A percentile compares a stretch with the other conserved stretches of the same genome.
Evolutionary conservation across 148 eudicot species (phyloP).

Genomic region (Dysphania ambrosioides): DNA sequence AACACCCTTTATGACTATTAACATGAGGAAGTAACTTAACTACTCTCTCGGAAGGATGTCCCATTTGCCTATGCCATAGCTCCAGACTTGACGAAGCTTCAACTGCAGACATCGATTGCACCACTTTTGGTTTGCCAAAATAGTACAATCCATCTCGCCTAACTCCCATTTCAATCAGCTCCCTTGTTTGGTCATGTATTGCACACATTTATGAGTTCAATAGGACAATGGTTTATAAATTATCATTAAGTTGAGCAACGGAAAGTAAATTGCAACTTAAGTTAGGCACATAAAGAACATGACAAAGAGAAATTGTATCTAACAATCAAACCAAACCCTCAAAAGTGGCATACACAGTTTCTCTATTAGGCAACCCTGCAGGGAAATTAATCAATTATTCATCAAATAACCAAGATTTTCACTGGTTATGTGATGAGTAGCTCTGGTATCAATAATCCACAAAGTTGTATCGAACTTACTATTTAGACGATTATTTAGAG

Average conservation of each 20-base stretch:
- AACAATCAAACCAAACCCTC: background rate
- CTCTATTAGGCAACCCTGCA: background rate
- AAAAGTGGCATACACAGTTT: background rate
- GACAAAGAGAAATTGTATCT: background rate
- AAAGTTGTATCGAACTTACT: background rate
- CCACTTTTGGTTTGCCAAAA: background rate
- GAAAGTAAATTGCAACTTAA: slow-evolving; percentile 4
- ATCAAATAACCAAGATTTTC: background rate
- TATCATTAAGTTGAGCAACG: background rate
- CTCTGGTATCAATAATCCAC: slow-evolving; percentile 4
- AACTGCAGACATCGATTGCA: too few relatives aligned
- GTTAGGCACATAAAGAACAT: slow-evolving; percentile 3
- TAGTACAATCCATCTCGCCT: too few relatives aligned
- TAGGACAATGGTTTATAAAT: too few relatives aligned
- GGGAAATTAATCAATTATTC: background rate
- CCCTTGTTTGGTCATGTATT: too few relatives aligned
- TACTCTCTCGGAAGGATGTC: too few relatives aligned
- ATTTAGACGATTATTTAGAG: background rate
- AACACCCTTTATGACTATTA: background rate
- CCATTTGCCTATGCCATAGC: background rate
- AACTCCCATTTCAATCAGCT: too few relatives aligned
- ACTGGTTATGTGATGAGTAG: background rate
- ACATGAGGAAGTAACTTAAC: background rate
- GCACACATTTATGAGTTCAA: too few relatives aligned
- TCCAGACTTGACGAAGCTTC: background rate